phyloP scores from a whole-genome alignment of 768 basidiomycete species.

The Terana coerulea region DNA sequence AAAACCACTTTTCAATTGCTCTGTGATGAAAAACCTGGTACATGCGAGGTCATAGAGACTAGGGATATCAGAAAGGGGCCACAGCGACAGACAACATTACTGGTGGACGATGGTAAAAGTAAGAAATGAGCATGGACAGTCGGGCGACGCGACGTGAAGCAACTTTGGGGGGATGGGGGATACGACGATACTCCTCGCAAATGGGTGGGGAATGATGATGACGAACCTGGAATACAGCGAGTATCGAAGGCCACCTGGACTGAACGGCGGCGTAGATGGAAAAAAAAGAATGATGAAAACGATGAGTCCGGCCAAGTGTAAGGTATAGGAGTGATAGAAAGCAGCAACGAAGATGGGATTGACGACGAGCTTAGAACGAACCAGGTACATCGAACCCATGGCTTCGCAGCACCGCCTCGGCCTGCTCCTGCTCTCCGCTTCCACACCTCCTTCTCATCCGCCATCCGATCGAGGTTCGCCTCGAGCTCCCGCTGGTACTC shows the following conservation, averaged over 20 bases:
- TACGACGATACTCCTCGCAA: constrained; percentile 55
- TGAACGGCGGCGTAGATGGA: constrained; percentile 14
- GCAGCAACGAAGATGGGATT: constrained; percentile 18
- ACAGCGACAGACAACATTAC: constrained; percentile 3
- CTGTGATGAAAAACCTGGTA: constrained; percentile 8
- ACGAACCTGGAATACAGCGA: constrained; percentile 32
- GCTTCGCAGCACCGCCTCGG: constrained; percentile 48
- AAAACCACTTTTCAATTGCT: constrained; percentile 2
- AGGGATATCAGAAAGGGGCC: background rate
- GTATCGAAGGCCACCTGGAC: constrained; percentile 39
- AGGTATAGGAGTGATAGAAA: constrained; percentile 17
- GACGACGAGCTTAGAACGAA: constrained; percentile 24
- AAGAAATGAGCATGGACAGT: background rate
- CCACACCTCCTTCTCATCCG: constrained; percentile 61
- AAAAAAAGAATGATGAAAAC: constrained; percentile 16
- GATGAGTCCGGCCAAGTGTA: constrained; percentile 18
- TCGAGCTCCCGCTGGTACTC: constrained; percentile 67
- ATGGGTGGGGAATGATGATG: constrained; percentile 37
- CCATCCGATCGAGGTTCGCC: constrained; percentile 46
- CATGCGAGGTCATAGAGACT: constrained; percentile 5
- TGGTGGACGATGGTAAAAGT: background rate
- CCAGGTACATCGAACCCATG: constrained; percentile 54
- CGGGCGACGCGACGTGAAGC: background rate
- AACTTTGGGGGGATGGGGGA: constrained; percentile 24
- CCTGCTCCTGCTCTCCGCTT: constrained; percentile 44